Percentiles rank a stretch among this genome's conserved stretches.
phyloP scores from a whole-genome alignment of 2,329 filamentous ascomycete species.

The Cladosporium sp. region DNA sequence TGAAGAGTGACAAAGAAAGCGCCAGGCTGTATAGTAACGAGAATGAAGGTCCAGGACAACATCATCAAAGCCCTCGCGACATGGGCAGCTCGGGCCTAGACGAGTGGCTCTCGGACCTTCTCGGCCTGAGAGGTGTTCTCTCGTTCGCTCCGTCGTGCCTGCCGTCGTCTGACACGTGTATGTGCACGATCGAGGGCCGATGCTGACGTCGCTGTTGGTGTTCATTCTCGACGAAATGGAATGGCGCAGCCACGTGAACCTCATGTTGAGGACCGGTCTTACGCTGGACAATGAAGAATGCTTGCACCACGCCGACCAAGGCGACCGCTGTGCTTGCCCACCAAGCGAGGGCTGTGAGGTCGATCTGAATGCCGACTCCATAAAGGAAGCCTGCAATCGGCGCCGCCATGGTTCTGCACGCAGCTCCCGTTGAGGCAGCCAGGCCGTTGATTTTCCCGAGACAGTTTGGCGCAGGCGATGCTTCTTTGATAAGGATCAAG shows the following conservation, averaged over 20 bases:
- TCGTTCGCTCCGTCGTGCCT: background rate
- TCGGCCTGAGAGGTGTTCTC: slow-evolving; percentile 17
- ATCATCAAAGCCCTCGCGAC: background rate
- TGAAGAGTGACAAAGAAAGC: background rate
- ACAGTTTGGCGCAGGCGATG: slow-evolving; percentile 61
- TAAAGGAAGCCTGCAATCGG: slow-evolving; percentile 69
- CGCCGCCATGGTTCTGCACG: slow-evolving; percentile 68
- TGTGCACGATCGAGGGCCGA: slow-evolving; percentile 10
- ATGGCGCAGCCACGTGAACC: slow-evolving; percentile 14
- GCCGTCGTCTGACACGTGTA: background rate
- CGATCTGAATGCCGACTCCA: slow-evolving; percentile 57
- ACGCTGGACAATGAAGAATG: slow-evolving; percentile 12
- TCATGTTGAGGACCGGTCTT: slow-evolving; percentile 17
- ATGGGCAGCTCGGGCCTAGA: background rate
- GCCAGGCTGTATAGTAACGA: background rate
- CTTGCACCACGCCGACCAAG: slow-evolving; percentile 55
- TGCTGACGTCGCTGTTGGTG: background rate
- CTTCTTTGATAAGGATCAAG: slow-evolving; percentile 72
- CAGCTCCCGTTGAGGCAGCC: slow-evolving; percentile 70
- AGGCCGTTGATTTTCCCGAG: slow-evolving; percentile 72
- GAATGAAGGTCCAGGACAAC: background rate
- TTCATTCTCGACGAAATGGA: slow-evolving; percentile 16
- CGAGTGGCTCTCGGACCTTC: background rate
- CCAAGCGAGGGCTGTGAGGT: slow-evolving; percentile 64
- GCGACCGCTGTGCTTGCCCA: slow-evolving; percentile 61